Base-by-base conservation (phyloP, 768 basidiomycete genomes). In the Trametes meyenii region DNA sequence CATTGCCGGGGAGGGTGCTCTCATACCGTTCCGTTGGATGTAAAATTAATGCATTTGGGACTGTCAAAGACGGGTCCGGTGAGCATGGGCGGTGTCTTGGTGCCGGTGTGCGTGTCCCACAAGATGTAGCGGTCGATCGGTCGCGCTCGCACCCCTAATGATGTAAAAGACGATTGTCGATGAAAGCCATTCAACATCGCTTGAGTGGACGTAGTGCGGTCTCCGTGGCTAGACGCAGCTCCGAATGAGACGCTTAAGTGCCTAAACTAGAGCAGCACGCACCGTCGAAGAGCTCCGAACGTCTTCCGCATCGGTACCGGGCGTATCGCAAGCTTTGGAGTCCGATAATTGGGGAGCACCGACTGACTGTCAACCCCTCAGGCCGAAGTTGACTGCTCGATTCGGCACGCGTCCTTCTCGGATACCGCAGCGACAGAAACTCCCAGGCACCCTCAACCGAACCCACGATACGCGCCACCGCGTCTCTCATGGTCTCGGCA, bases 381-480 rank as follows among this genome's bases (percentile, higher is more conserved):
- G 19, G 12, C 17, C 50, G 35, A 21, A 11, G 17, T 21, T 19
- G 35, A 36, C 23, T 5, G 6, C 52, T 54, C 16, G 23, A 16
- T 26, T 38, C 35, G 55, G 19, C 16, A 16, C 45, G 55, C 19
- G 21, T 26, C 3, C n/a, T 36, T 17, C 17, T 26, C 35, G 13
- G 36, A 35, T 35, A 36, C 36, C 13, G 14, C 44, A 23, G 21
- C 45, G 29, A 38, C 43, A 46, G 3, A 29, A 10, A 16, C 19
- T 56, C 56, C 26, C 48, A 42, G 56, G 56, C 1, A 29, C 17
- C 38, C 29, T 29, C 8, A 19, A 13, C 16, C 48, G 7, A 29
- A 13, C 48, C 56, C 56, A 58, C 56, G 56, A 38, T 49, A 17
- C 16, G 56, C 48, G 16, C 38, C 56, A 58, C 55, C 17, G n/a